Conservation (phyloP, 2,329 filamentous ascomycete species). For the Dactylellina parvicollis region DNA sequence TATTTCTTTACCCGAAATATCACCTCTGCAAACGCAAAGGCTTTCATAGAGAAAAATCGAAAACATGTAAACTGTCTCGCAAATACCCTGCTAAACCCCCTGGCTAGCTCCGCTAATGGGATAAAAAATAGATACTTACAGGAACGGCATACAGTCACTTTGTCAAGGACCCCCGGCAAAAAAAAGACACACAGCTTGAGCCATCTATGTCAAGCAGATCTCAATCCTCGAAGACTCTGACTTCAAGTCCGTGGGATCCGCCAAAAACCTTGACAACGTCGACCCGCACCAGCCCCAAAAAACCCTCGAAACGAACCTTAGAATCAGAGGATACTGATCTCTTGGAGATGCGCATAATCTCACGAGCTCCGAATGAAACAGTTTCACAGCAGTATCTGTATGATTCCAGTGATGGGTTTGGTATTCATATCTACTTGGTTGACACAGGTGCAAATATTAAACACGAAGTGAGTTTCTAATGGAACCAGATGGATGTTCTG, state of each 20-base stretch:
- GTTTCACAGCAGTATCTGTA: slow-evolving; percentile 1
- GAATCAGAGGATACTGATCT: background rate
- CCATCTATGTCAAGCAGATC: background rate
- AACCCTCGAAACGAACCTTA: background rate
- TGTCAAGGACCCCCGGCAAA: background rate
- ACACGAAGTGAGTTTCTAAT: slow-evolving; percentile 14
- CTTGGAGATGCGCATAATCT: slow-evolving; percentile 11
- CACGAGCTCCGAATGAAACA: slow-evolving; percentile 4
- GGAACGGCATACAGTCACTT: background rate
- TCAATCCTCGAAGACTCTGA: too few relatives aligned
- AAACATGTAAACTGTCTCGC: background rate
- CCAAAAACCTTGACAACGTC: too few relatives aligned
- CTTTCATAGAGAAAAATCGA: background rate
- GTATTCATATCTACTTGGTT: slow-evolving; percentile 6
- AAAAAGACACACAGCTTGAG: background rate
- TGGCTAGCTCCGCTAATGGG: too few relatives aligned
- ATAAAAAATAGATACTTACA: background rate
- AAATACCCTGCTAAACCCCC: background rate
- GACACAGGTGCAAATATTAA: slow-evolving; percentile 6
- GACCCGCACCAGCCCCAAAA: too few relatives aligned
- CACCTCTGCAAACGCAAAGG: background rate
- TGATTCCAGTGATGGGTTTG: slow-evolving; percentile 3
- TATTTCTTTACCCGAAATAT: slow-evolving; percentile 22
- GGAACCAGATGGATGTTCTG: too few relatives aligned
- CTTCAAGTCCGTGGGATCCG: too few relatives aligned